phyloP scores from a whole-genome alignment of 2,329 filamentous ascomycete genomes.

The Ceratocystis harringtonii region DNA sequence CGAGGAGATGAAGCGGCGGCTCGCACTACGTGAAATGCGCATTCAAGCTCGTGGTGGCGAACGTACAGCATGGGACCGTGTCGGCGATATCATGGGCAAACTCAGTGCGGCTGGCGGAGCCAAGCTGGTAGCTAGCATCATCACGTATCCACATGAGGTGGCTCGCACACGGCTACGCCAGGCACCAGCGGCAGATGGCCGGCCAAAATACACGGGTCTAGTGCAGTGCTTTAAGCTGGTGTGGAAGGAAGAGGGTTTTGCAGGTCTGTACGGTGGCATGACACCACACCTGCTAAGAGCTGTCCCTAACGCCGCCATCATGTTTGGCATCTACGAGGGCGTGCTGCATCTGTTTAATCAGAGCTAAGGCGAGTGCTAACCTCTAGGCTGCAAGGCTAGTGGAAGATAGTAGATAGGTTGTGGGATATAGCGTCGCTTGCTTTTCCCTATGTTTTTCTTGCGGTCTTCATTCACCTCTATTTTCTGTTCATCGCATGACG shows the following conservation, averaged over 20 bases:
- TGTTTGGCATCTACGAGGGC: slow-evolving; percentile 76
- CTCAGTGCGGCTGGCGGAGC: slow-evolving; percentile 64
- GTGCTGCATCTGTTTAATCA: slow-evolving; percentile 35
- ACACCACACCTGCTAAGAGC: slow-evolving; percentile 84
- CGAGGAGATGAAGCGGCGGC: slow-evolving; percentile 71
- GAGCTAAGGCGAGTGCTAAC: neutral
- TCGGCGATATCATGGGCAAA: slow-evolving; percentile 65
- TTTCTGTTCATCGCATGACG: neutral
- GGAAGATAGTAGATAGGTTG: too few species aligned
- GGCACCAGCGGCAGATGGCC: slow-evolving; percentile 53
- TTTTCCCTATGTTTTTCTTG: neutral
- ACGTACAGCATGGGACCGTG: slow-evolving; percentile 56
- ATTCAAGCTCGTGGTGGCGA: slow-evolving; percentile 43
- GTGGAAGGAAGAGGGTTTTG: slow-evolving; percentile 75
- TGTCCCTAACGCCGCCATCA: slow-evolving; percentile 84
- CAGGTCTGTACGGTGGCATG: slow-evolving; percentile 75
- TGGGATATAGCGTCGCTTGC: too few species aligned
- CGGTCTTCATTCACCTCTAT: neutral
- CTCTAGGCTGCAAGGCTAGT: neutral
- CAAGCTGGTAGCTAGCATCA: slow-evolving; percentile 69
- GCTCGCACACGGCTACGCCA: slow-evolving; percentile 73
- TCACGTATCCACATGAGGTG: slow-evolving; percentile 89
- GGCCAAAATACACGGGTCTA: slow-evolving; percentile 75
- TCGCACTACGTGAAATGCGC: slow-evolving; percentile 48
- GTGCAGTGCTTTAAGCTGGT: slow-evolving; percentile 78